Base-by-base conservation (phyloP, 768 basidiomycete genomes). In the Lentinula detonsa region DNA sequence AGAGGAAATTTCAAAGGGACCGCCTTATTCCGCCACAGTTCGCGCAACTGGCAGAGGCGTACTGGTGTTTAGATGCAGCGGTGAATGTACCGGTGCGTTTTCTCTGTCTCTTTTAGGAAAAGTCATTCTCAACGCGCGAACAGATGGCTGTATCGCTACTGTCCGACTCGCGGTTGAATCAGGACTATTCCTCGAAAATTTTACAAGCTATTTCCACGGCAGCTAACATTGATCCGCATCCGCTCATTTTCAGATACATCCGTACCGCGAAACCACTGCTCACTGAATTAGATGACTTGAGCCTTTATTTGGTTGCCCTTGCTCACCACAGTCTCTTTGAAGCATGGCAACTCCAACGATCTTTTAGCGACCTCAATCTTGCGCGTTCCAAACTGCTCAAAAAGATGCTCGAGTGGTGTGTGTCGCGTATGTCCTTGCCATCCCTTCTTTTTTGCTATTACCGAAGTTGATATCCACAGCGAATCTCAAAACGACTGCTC, bases 31-130 rank as follows among this genome's bases (percentile, higher is more conserved):
- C 89, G 4, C 87, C 90, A 2, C 91, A 92, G 66, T 93, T 92
- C 67, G 77, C 81, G 6, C 74, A 80, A 4, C 79, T 93, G 51
- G 83, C 89, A n/a, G 87, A 91, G 74, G 91, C 92, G 67, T 93
- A 93, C 74, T 94, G 89, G 88, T 74, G 84, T 70, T 74, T 94
- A 62, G 92, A 94, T 72, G 79, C 83, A 2, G 89, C 88, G 10
- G 76, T 79, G n/a, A 76, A 85, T 48, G 70, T 88, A 55, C 70
- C 81, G 51, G 91, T 92, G 71, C 64, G 88, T 81, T 13, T 53
- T 53, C 18, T 4, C 16, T 18, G 7, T 57, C 37, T n/a, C 43
- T 37, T 51, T 31, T 31, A 5, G 16, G 9, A 34, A 65, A 11
- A 16, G 18, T 11, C 57, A 61, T 53, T 50, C 53, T 35, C 13